Conservation (phyloP, 202 grass and related monocot genomes). For the Saccharum hybrid region DNA sequence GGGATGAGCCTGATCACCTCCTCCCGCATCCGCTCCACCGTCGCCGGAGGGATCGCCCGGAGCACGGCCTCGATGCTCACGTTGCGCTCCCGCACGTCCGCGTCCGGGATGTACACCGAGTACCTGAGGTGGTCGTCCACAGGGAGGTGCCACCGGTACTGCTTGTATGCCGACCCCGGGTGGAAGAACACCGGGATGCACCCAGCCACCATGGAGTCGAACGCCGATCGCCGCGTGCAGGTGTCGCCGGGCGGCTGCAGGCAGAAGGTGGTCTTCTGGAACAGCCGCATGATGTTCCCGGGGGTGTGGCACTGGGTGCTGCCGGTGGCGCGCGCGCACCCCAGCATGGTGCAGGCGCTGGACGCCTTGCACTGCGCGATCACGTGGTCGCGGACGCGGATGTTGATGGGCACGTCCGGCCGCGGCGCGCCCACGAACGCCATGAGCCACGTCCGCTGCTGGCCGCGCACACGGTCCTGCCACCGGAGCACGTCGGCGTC, state of each 20-base stretch:
- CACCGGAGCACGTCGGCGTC: slow-evolving; percentile 64
- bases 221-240: slow-evolving; percentile 60
- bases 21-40: slow-evolving; percentile 47
- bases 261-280: slow-evolving; percentile 65
- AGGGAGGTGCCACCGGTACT: slow-evolving; percentile 64
- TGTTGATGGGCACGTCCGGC: slow-evolving; percentile 49
- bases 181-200: slow-evolving; percentile 74
- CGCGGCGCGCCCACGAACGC: slow-evolving; percentile 73
- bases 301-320: slow-evolving; percentile 66
- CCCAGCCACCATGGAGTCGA: slow-evolving; percentile 61
- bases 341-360: slow-evolving; percentile 40
- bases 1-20: slow-evolving; percentile 60
- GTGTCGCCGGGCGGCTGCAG: slow-evolving; percentile 58
- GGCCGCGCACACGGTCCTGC: slow-evolving; percentile 51
- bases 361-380: slow-evolving; percentile 58
- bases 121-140: slow-evolving; percentile 35
- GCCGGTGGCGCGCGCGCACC: slow-evolving; percentile 46
- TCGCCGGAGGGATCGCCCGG: slow-evolving; percentile 37
- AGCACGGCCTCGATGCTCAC: slow-evolving; percentile 59
- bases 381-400: slow-evolving; percentile 54
- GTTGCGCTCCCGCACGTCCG: slow-evolving; percentile 39
- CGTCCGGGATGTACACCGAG: slow-evolving; percentile 59
- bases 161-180: slow-evolving; percentile 46
- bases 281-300: slow-evolving; percentile 60
- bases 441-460: slow-evolving; percentile 52